phyloP scores from a whole-genome alignment of 2,329 filamentous ascomycete genomes.

The Calonectria pauciramosa region DNA sequence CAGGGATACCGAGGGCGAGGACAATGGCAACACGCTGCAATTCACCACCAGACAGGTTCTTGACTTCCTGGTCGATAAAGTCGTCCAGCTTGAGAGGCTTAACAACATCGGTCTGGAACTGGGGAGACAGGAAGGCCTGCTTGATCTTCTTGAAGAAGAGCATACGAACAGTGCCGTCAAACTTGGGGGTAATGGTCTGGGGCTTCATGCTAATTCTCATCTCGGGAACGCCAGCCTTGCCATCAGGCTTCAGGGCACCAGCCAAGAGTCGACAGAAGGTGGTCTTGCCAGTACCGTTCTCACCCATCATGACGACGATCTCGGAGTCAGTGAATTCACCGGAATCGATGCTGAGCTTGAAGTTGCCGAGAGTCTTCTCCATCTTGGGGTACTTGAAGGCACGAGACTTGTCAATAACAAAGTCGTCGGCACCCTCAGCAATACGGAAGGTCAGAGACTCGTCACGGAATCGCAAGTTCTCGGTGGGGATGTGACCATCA shows the following conservation, averaged over 20 bases:
- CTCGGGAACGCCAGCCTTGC: constrained; percentile 80
- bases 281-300: constrained; percentile 99
- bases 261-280: constrained; percentile 98
- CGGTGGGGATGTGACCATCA: constrained; percentile 96
- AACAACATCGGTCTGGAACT: constrained; percentile 99
- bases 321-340: constrained; percentile 98
- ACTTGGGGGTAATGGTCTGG: constrained; percentile 99
- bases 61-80: constrained; percentile 99
- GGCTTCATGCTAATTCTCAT: constrained; percentile 99
- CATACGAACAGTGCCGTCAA: constrained; percentile 95
- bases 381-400: constrained; percentile 91
- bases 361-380: constrained; percentile 92
- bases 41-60: constrained; percentile 99
- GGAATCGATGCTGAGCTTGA: constrained; percentile 84
- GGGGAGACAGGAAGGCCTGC: constrained; percentile 93
- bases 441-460: constrained; percentile 97
- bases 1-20: constrained; percentile 92
- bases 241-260: constrained; percentile 92
- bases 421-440: constrained; percentile 90
- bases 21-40: constrained; percentile 99
- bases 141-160: constrained; percentile 99
- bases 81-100: constrained; percentile 99
- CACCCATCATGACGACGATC: constrained; percentile 99
- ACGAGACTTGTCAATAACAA: constrained; percentile 84
- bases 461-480: constrained; percentile 98